Evolutionary conservation across 1,284 basidiomycete genomes (phyloP).

Genomic region (Cutaneotrichosporon sp.): DNA sequence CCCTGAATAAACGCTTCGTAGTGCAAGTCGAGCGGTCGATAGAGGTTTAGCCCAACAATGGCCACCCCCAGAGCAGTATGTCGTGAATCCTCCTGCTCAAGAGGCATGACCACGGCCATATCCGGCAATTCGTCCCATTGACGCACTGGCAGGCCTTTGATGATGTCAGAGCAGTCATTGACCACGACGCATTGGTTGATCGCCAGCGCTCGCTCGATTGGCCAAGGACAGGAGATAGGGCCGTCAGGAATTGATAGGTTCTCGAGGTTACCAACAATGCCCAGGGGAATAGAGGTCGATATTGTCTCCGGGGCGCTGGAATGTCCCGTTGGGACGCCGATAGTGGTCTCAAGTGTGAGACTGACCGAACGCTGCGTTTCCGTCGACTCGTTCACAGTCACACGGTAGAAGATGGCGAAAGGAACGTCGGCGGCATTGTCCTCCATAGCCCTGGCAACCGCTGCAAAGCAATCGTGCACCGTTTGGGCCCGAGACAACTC

Average conservation of each 20-base stretch:
- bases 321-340: conserved; percentile 22
- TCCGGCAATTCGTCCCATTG: conserved; percentile 35
- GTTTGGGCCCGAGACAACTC: conserved; percentile 14
- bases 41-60: conserved; percentile 47
- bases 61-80: conserved; percentile 39
- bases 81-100: conserved; percentile 6
- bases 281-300: too few relatives aligned
- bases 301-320: conserved; percentile 5
- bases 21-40: conserved; percentile 35
- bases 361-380: conserved; percentile 1
- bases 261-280: too few relatives aligned
- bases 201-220: conserved; percentile 24
- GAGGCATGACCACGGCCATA: conserved; percentile 40
- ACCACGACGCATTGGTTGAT: conserved; percentile 26
- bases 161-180: conserved; percentile 21
- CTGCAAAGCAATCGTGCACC: conserved; percentile 10
- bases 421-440: conserved; percentile 22
- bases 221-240: conserved; percentile 15
- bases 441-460: conserved; percentile 13
- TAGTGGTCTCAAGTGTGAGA: conserved; percentile 14
- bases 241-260: too few relatives aligned
- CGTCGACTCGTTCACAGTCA: background rate
- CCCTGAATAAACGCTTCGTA: conserved; percentile 41
- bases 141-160: conserved; percentile 26
- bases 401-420: conserved; percentile 24